phyloP scores from a whole-genome alignment of 331 rosid species.

The Stylosanthes scabra region DNA sequence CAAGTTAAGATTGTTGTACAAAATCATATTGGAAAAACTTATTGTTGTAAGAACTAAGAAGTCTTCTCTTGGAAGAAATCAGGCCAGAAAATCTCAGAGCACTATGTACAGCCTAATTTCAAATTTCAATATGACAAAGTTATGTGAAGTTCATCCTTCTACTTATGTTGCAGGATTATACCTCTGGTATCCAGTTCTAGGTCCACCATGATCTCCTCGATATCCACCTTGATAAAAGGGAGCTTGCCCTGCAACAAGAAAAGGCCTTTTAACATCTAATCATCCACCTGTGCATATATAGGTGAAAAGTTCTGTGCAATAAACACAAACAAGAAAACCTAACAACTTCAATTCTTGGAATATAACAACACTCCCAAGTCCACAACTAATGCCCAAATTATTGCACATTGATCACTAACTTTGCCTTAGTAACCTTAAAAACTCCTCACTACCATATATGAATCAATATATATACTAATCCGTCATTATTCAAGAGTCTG shows the following conservation, averaged over 20 bases:
- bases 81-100: constrained; percentile 15
- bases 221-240: constrained; percentile 67
- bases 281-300: constrained; percentile 8
- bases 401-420: constrained; percentile 5
- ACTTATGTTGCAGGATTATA: constrained; percentile 30
- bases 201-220: constrained; percentile 62
- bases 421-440: background rate
- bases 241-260: constrained; percentile 68
- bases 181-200: constrained; percentile 61
- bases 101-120: constrained; percentile 1
- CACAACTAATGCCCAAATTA: background rate
- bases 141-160: background rate
- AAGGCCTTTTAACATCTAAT: constrained; percentile 1
- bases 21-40: background rate
- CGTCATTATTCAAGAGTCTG: no score
- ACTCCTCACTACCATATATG: background rate
- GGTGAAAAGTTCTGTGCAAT: background rate
- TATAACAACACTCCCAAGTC: background rate
- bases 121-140: constrained; percentile 8
- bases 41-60: background rate
- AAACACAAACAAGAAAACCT: constrained; percentile 25
- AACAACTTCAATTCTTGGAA: background rate
- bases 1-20: background rate
- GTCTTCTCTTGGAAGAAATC: constrained; percentile 13
- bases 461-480: background rate